Evolutionary conservation across 2,329 filamentous ascomycete genomes (phyloP).

Genomic region (Fusarium sororula): DNA sequence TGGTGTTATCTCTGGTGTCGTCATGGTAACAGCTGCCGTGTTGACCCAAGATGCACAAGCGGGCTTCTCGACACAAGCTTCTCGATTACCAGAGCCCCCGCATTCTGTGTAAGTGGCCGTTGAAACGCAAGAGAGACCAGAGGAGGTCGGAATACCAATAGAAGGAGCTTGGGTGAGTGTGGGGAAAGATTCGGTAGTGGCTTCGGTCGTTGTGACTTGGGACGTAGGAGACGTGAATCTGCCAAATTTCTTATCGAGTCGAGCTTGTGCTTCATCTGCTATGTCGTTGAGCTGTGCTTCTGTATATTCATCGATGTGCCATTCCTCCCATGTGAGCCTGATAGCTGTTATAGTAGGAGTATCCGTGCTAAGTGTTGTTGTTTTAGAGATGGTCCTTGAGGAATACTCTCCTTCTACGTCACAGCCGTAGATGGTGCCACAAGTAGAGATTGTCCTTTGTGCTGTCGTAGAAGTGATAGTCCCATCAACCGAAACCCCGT

Average conservation of each 20-base stretch:
- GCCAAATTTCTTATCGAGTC: neutral
- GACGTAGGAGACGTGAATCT: fast-evolving
- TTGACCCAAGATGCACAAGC: neutral
- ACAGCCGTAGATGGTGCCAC: neutral
- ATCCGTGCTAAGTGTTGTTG: neutral
- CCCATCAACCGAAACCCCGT: neutral
- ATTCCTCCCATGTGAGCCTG: neutral
- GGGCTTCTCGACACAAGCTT: neutral
- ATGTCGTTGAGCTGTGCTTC: neutral
- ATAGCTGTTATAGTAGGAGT: neutral
- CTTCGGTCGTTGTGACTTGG: fast-evolving
- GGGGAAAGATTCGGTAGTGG: neutral
- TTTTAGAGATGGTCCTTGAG: neutral
- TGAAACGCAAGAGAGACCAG: neutral
- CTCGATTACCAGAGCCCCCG: neutral
- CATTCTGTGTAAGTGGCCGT: neutral
- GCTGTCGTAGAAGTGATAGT: neutral
- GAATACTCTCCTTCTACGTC: neutral
- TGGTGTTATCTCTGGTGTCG: neutral
- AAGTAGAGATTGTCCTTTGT: neutral
- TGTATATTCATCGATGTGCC: neutral
- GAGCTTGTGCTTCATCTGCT: neutral
- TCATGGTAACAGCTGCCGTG: neutral
- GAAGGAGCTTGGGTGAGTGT: neutral
- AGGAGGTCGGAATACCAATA: neutral